Evolutionary conservation across 1,139 yeast genomes (phyloP), one percentile per base, ranked within the genome.

Genomic region (Casaregolazyma suthepensis): DNA sequence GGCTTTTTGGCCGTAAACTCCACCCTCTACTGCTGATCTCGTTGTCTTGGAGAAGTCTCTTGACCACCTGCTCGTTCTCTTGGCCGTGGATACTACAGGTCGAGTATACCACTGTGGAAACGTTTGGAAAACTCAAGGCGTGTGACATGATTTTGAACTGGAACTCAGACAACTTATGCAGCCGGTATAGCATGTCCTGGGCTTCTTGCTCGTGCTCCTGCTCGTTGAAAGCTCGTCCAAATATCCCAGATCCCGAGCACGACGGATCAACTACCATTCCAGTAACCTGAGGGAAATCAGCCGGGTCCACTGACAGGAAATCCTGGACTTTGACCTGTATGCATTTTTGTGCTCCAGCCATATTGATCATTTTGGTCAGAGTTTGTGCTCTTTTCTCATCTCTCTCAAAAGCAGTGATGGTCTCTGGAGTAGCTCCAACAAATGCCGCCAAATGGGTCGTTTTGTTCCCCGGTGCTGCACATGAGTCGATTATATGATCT

Each of bases 401-500:
- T 62, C 91, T 78, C 69, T 93, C 99, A 71, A 90, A 93, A 0
- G 99, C 99, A 63, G 78, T 78, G 5, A 91, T 83, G 0, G 77
- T 67, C 31, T 59, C 59, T 5, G 69, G 75, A 42, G 62, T 64
- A 43, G 66, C 43, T 56, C 68, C 66, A 58, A 75, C 67, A 66
- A 80, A 72, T 1, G 95, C 80, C 0, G 98, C 96, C 29, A 85
- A 74, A 70, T 91, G 98, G 0, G 98, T 88, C 0, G 99, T 93
- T 68, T 93, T 94, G 70, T 93, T 93, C 5, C 99, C 99, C 1
- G 99, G 99, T 0, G 99, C 99, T 1, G 99, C 90, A 71, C 98
- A 91, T 0, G 97, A 87, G 71, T 93, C 99, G 45, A 93, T 87
- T 6, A 90, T 62, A 15, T 52, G 51, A 54, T 77, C 81, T 3